These are phyloP conservation scores for Erigeron philadelphicus DNA, from an alignment of 140 eudicot species.

Conservation along the genomic window DNA sequence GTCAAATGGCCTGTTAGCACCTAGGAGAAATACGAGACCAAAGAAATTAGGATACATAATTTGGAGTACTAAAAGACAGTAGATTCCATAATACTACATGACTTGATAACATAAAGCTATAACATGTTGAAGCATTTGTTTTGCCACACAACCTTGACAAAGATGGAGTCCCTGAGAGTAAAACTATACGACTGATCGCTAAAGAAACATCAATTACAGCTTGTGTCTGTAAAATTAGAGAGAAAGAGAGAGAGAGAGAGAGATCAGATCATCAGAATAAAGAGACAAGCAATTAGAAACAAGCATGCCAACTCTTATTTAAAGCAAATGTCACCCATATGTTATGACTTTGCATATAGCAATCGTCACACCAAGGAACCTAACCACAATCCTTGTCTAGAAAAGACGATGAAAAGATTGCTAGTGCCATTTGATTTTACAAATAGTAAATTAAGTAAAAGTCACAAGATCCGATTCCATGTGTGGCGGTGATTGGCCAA, in stretches of 20 bases:
- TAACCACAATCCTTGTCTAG: too few relatives aligned
- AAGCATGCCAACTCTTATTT: not conserved
- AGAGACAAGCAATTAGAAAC: not conserved
- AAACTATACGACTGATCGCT: slow-evolving; percentile 59
- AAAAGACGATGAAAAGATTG: too few relatives aligned
- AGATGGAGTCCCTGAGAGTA: slow-evolving; percentile 95
- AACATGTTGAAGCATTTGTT: slow-evolving; percentile 13
- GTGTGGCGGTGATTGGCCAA: too few relatives aligned
- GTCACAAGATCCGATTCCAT: too few relatives aligned
- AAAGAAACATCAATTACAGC: slow-evolving; percentile 76
- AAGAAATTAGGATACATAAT: slow-evolving; percentile 29
- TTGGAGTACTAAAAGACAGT: slow-evolving; percentile 10
- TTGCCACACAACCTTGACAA: slow-evolving; percentile 77
- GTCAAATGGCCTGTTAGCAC: slow-evolving; percentile 97
- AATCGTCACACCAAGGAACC: too few relatives aligned
- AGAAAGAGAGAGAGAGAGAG: not conserved
- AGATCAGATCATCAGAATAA: not conserved
- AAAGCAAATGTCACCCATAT: not conserved
- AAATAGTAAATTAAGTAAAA: too few relatives aligned
- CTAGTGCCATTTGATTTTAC: too few relatives aligned
- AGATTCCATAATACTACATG: slow-evolving; percentile 5
- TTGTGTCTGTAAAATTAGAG: slow-evolving; percentile 49
- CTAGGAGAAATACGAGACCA: slow-evolving; percentile 48
- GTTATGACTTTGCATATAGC: not conserved
- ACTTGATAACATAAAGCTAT: slow-evolving; percentile 14